Base-by-base conservation (phyloP, 1,139 yeast species). In the Geotrichum carabidarum region DNA sequence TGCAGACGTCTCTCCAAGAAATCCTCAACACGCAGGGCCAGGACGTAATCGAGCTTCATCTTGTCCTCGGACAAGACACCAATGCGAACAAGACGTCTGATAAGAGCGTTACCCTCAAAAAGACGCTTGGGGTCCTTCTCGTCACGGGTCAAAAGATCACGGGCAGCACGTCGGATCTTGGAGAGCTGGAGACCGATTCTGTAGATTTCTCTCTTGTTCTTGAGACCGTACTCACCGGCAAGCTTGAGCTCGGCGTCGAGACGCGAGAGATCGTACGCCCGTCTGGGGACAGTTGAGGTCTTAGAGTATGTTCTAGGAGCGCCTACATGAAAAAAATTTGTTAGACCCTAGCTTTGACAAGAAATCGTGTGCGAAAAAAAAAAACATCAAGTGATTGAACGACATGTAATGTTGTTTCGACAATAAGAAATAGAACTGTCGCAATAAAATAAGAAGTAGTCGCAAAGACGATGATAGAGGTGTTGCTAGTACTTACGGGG, bases 111-210 rank as follows among this genome's bases (percentile, higher is more conserved):
- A 87, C 99, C 99, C 82, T 93, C 99, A 83, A 93, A 93, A 74
- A 93, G 86, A 84, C 99, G 91, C 88, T 90, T 93, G 83, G 96
- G 97, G 80, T 93, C 99, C 85, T 93, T 93, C 83, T 93, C 99
- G 73, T 93, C 99, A 83, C 97, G 90, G 82, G 99, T 93, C 80
- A 93, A 86, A 74, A 93, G 84, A 76, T 94, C 98, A 86, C 99
- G 96, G 75, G 99, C 99, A 77, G 99, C 99, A 84, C 99, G 90
- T 84, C 99, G 93, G 77, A 93, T 93, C 86, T 93, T 93, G 67
- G 99, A 93, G 76, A 93, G 89, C 82, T 93, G 97, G 85, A 86
- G 89, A 77, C 90, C 91, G 77, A 91, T 88, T 84, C 97, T 87
- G 95, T 91, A 90, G 79, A 93, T 89, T 82, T 93, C 99, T 78